Evolutionary conservation across 768 basidiomycete genomes (phyloP).

Genomic region (Termitomyces heimii): DNA sequence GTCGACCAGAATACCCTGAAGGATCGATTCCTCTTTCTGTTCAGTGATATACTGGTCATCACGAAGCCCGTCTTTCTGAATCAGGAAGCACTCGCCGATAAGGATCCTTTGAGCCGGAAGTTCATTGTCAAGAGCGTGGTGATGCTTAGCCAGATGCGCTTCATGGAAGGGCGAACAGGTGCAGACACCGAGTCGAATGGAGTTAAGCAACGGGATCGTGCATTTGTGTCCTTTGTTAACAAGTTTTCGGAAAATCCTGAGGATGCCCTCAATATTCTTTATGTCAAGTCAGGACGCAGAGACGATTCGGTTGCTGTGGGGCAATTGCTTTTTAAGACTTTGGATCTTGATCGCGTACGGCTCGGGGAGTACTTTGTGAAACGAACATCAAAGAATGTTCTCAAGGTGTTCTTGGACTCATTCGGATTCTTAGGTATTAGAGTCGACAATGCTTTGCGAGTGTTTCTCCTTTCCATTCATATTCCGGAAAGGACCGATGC

Average conservation of each 20-base stretch:
- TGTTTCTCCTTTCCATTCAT: slow-evolving; percentile 81
- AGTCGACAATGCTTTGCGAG: slow-evolving; percentile 84
- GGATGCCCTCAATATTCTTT: slow-evolving; percentile 65
- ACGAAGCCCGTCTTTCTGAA: slow-evolving; percentile 83
- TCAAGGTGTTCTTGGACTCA: slow-evolving; percentile 81
- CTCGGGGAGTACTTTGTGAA: slow-evolving; percentile 83
- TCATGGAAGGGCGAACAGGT: slow-evolving; percentile 66
- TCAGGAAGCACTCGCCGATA: slow-evolving; percentile 56
- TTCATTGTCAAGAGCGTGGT: slow-evolving; percentile 91
- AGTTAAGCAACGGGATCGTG: slow-evolving; percentile 44
- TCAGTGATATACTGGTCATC: slow-evolving; percentile 90
- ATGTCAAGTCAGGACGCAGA: slow-evolving; percentile 49
- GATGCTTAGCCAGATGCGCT: slow-evolving; percentile 61
- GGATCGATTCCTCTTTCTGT: slow-evolving; percentile 95
- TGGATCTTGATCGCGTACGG: slow-evolving; percentile 76
- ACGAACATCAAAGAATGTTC: slow-evolving; percentile 64
- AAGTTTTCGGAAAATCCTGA: slow-evolving; percentile 81
- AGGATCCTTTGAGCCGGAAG: slow-evolving; percentile 64
- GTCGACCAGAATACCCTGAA: slow-evolving; percentile 93
- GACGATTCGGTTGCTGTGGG: slow-evolving; percentile 76
- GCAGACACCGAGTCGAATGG: slow-evolving; percentile 31
- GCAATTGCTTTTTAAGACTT: slow-evolving; percentile 71
- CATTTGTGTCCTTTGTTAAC: slow-evolving; percentile 68
- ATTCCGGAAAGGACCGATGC: slow-evolving; percentile 36
- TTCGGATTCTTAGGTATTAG: slow-evolving; percentile 82